Evolutionary conservation across 2,329 filamentous ascomycete genomes (phyloP).

Genomic region (Huntiella savannae): DNA sequence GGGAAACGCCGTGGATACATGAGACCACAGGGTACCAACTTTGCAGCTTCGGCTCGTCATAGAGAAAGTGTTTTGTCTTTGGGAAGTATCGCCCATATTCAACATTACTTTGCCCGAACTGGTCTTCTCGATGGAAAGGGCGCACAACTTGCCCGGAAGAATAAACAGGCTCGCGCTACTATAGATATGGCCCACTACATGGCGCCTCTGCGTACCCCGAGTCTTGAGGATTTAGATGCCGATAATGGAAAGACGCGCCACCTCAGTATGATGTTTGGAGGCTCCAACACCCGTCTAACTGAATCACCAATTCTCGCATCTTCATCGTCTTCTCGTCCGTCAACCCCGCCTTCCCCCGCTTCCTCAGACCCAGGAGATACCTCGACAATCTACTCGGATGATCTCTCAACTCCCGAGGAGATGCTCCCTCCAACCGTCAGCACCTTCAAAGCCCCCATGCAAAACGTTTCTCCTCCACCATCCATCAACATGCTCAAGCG

Average conservation of each 20-base stretch:
- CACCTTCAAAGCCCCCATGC: conserved; percentile 77
- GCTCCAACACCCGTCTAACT: background rate
- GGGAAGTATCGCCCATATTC: conserved; percentile 88
- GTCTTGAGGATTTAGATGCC: conserved; percentile 21
- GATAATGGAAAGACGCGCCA: conserved; percentile 28
- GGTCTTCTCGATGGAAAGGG: conserved; percentile 87
- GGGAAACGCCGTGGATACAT: conserved; percentile 56
- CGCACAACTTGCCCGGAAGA: conserved; percentile 60
- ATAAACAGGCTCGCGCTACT: conserved; percentile 37
- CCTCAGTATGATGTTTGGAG: conserved; percentile 11
- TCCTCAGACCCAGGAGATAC: conserved; percentile 1
- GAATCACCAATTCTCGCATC: background rate
- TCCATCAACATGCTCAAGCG: conserved; percentile 59
- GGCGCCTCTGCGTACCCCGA: conserved; percentile 14
- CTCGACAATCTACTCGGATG: conserved; percentile 18
- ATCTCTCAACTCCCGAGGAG: conserved; percentile 44
- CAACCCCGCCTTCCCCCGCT: background rate
- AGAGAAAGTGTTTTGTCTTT: conserved; percentile 91
- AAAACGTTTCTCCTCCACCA: conserved; percentile 66
- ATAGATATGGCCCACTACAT: conserved; percentile 38
- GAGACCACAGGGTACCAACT: conserved; percentile 69
- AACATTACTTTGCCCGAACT: conserved; percentile 95
- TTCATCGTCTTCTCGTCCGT: background rate
- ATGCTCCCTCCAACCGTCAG: conserved; percentile 95
- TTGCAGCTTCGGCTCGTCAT: conserved; percentile 74